Percentiles rank a stretch among this genome's conserved stretches.
Conservation (phyloP, 306 rosid species). For the Trifolium repens region DNA sequence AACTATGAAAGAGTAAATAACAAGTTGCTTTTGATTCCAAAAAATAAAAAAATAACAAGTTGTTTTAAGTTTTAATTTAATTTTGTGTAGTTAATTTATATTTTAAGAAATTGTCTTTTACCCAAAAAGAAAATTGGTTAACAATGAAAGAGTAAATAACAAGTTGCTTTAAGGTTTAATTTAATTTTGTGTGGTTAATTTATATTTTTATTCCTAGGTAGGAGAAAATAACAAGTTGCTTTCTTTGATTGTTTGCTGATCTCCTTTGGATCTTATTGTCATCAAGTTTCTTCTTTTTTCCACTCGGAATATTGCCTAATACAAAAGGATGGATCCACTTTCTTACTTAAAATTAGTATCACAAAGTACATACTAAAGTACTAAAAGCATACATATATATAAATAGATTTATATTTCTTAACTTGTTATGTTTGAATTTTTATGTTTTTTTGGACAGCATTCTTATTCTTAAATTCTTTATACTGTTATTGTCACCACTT, state of each 20-base stretch:
- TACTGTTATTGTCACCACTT: background rate
- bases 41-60: too few species aligned
- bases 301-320: background rate
- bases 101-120: too few species aligned
- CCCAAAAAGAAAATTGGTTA: too few species aligned
- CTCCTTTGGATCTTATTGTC: constrained; percentile 15
- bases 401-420: background rate
- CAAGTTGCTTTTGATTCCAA: too few species aligned
- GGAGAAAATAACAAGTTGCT: constrained; percentile 1
- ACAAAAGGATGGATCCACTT: background rate
- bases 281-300: background rate
- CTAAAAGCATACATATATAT: background rate
- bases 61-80: too few species aligned
- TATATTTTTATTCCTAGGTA: background rate
- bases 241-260: constrained; percentile 8
- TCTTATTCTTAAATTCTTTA: constrained; percentile 13
- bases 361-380: background rate
- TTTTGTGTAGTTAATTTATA: background rate
- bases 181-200: background rate
- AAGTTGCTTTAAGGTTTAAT: too few species aligned
- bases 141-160: too few species aligned
- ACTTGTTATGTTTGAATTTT: background rate
- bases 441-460: background rate
- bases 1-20: too few species aligned
- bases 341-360: background rate